phyloP scores from a whole-genome alignment of 805 yeast genomes.

The Candida manassasensis region DNA sequence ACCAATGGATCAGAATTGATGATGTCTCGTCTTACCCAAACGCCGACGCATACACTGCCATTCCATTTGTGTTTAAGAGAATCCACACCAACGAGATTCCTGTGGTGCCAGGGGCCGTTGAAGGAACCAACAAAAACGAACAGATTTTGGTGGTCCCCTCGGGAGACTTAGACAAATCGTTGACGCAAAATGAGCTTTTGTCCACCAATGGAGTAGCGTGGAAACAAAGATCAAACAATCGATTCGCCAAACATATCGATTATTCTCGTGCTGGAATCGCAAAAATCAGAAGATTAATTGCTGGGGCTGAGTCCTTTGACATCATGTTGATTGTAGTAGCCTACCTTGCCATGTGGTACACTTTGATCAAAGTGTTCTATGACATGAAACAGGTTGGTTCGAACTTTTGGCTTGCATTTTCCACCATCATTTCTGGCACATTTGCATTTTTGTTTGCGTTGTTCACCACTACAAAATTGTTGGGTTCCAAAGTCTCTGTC shows the following conservation, averaged over 20 bases:
- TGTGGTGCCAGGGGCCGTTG: slow-evolving; percentile 14
- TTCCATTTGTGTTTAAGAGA: slow-evolving; percentile 56
- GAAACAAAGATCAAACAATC: slow-evolving; percentile 56
- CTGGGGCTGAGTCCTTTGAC: slow-evolving; percentile 82
- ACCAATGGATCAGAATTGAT: slow-evolving; percentile 47
- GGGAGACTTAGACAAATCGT: slow-evolving; percentile 20
- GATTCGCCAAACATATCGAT: slow-evolving; percentile 53
- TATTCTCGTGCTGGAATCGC: slow-evolving; percentile 38
- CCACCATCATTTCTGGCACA: slow-evolving; percentile 72
- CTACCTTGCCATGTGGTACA: slow-evolving; percentile 82
- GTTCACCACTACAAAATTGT: slow-evolving; percentile 51
- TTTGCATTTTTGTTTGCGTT: slow-evolving; percentile 79
- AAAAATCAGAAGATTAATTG: slow-evolving; percentile 43
- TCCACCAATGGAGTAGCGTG: slow-evolving; percentile 47
- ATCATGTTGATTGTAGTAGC: slow-evolving; percentile 74
- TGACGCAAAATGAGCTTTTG: slow-evolving; percentile 21
- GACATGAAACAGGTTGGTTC: slow-evolving; percentile 80
- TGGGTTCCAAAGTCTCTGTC: slow-evolving; percentile 62
- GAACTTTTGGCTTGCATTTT: slow-evolving; percentile 78
- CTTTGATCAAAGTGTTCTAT: slow-evolving; percentile 66
- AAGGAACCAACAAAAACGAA: slow-evolving; percentile 32
- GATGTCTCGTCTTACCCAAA: slow-evolving; percentile 36
- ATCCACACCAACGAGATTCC: slow-evolving; percentile 40
- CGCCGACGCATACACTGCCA: slow-evolving; percentile 44
- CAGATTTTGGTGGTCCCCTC: slow-evolving; percentile 36